Evolutionary conservation across 768 basidiomycete species (phyloP).

Genomic region (Tricholoma hemisulphureum): DNA sequence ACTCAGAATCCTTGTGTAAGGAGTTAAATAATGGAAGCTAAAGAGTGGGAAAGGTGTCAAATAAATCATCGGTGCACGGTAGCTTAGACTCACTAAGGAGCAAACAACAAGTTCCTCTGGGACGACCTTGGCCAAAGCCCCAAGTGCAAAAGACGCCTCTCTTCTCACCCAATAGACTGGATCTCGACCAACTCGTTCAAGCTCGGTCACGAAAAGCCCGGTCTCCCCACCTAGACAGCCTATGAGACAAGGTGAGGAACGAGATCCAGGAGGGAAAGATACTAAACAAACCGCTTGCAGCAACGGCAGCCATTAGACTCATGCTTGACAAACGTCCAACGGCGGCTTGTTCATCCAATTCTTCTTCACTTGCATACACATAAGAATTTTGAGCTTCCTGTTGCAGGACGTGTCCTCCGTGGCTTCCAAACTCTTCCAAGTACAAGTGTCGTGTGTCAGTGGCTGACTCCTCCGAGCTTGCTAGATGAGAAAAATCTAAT

Average conservation of each 20-base stretch:
- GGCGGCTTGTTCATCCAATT: slow-evolving; percentile 69
- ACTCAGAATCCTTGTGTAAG: slow-evolving; percentile 64
- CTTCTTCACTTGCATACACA: slow-evolving; percentile 25
- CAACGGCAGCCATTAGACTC: slow-evolving; percentile 88
- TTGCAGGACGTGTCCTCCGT: slow-evolving; percentile 1
- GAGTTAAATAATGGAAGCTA: slow-evolving; percentile 81
- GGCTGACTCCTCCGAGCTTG: background rate
- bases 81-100: slow-evolving; percentile 52
- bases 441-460: slow-evolving; percentile 1
- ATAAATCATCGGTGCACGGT: background rate
- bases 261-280: slow-evolving; percentile 1
- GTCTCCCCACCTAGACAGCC: slow-evolving; percentile 56
- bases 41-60: slow-evolving; percentile 5
- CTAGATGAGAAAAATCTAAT: background rate
- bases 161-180: slow-evolving; percentile 75
- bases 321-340: slow-evolving; percentile 88
- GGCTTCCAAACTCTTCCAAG: background rate
- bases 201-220: slow-evolving; percentile 67
- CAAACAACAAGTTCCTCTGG: slow-evolving; percentile 67
- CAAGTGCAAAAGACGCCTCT: slow-evolving; percentile 86
- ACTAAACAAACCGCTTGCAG: slow-evolving; percentile 63
- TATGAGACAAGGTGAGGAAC: slow-evolving; percentile 25
- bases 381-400: slow-evolving; percentile 6
- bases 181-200: slow-evolving; percentile 65
- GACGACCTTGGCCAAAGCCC: slow-evolving; percentile 83